A percentile compares a stretch with the other conserved stretches of the same genome.
Evolutionary conservation across 306 rosid genomes (phyloP).

Genomic region (Malus asiatica): DNA sequence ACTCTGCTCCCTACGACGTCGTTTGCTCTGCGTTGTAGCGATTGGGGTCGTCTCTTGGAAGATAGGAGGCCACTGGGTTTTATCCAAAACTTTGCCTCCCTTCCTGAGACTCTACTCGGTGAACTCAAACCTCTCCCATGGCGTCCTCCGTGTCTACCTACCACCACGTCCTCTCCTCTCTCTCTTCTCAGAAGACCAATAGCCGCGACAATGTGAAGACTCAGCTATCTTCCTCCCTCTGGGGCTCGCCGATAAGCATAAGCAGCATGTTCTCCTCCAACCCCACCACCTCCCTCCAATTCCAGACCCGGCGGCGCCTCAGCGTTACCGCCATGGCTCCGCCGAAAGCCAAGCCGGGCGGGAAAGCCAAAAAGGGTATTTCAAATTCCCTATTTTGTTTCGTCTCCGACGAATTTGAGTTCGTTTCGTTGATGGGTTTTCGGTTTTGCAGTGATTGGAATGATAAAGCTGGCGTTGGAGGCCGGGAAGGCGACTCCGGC

Average conservation of each 20-base stretch:
- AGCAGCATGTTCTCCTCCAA: conserved; percentile 35
- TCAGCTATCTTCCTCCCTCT: conserved; percentile 38
- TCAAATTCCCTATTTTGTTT: not conserved
- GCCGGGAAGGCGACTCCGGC: conserved; percentile 99
- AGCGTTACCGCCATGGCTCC: conserved; percentile 84
- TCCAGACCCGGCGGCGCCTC: conserved; percentile 40
- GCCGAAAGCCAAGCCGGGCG: conserved; percentile 83
- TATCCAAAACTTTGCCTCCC: conserved; percentile 13
- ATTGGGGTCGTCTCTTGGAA: not conserved
- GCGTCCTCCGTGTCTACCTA: conserved; percentile 19
- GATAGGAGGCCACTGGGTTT: conserved; percentile 1
- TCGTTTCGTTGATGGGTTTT: not conserved
- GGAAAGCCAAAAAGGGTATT: conserved; percentile 84
- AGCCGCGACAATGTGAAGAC: not conserved
- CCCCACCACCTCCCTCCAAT: conserved; percentile 17
- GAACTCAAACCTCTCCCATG: not conserved
- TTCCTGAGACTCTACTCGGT: not conserved
- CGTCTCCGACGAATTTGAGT: not conserved
- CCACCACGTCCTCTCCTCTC: conserved; percentile 12
- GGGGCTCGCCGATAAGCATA: conserved; percentile 27
- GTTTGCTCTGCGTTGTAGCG: not conserved
- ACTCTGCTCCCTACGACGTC: not conserved
- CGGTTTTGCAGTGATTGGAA: conserved; percentile 58
- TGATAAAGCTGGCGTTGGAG: conserved; percentile 90
- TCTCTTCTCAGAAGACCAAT: conserved; percentile 2